Conservation (phyloP, 78 protist species). For the Thecamonas trahens region DNA sequence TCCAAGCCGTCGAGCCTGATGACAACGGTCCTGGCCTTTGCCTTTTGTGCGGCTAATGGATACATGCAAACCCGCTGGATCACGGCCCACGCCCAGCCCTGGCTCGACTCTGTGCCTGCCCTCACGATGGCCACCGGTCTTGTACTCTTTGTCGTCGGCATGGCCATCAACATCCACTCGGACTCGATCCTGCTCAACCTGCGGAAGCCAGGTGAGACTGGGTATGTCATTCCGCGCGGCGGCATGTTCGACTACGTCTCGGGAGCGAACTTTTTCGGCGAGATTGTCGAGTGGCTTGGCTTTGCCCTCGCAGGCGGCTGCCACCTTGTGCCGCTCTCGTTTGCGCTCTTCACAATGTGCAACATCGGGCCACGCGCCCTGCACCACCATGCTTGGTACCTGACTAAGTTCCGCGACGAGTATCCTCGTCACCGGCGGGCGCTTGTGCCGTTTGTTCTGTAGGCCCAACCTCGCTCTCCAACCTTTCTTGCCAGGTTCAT, state of each 20-base stretch:
- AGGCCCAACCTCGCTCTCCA: no score
- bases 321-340: constrained; percentile 15
- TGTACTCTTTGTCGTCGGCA: constrained; percentile 17
- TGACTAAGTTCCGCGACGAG: constrained; percentile 19
- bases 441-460: constrained; percentile 41
- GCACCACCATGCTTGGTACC: constrained; percentile 53
- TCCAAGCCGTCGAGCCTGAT: constrained; percentile 1
- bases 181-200: constrained; percentile 35
- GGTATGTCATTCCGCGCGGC: constrained; percentile 34
- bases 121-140: neutral
- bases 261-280: constrained; percentile 60
- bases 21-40: constrained; percentile 3
- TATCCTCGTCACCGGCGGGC: constrained; percentile 38
- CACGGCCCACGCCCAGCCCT: constrained; percentile 1
- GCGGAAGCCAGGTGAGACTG: constrained; percentile 35
- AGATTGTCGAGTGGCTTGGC: constrained; percentile 61
- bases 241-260: constrained; percentile 55
- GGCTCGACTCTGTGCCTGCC: neutral
- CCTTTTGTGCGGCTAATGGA: constrained; percentile 14
- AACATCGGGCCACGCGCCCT: constrained; percentile 53
- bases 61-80: constrained; percentile 6
- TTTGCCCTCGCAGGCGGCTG: constrained; percentile 35
- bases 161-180: constrained; percentile 35
- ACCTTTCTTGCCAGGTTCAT: no score
- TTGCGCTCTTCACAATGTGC: constrained; percentile 12